These are phyloP conservation scores for Zymoseptoria tritici DNA, from an alignment of 2,329 filamentous ascomycete species.

Conservation along the genomic window DNA sequence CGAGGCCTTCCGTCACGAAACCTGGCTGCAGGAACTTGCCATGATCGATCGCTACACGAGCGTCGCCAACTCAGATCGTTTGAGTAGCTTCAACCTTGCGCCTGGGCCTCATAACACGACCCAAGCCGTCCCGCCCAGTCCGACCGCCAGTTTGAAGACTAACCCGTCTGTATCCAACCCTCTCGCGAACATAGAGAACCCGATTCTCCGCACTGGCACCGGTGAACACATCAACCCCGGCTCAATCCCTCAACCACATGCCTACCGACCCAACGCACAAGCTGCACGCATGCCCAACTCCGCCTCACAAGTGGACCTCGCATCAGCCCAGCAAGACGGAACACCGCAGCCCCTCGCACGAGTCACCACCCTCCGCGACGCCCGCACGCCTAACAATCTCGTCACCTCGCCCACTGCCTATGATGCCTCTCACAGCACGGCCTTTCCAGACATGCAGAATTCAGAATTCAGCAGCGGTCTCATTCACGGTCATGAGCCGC, in stretches of 20 bases:
- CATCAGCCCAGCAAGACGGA: conserved; percentile 22
- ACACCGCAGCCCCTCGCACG: conserved; percentile 9
- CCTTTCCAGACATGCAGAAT: conserved; percentile 20
- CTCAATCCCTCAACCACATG: conserved; percentile 25
- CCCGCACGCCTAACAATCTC: conserved; percentile 3
- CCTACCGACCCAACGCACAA: conserved; percentile 27
- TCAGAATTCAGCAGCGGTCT: conserved; percentile 37
- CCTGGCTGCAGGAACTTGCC: conserved; percentile 70
- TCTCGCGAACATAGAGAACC: conserved; percentile 9
- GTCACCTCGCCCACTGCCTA: conserved; percentile 10
- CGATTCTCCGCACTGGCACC: conserved; percentile 7
- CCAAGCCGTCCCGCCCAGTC: conserved; percentile 24
- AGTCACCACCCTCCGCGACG: conserved; percentile 3
- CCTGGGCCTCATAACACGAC: conserved; percentile 11
- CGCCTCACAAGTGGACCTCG: conserved; percentile 27
- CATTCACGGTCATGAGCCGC: conserved; percentile 52
- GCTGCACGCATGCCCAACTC: conserved; percentile 29
- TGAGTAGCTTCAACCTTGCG: conserved; percentile 25
- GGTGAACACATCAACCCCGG: conserved; percentile 20
- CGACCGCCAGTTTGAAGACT: conserved; percentile 34
- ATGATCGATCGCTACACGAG: conserved; percentile 52
- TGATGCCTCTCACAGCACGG: conserved; percentile 29
- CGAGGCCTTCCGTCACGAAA: conserved; percentile 83
- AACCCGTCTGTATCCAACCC: conserved; percentile 33
- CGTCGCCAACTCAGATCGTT: conserved; percentile 9